These are phyloP conservation scores for Zelopaecilomyces penicillatus DNA, from an alignment of 2,329 filamentous ascomycete species.

Conservation along the genomic window DNA sequence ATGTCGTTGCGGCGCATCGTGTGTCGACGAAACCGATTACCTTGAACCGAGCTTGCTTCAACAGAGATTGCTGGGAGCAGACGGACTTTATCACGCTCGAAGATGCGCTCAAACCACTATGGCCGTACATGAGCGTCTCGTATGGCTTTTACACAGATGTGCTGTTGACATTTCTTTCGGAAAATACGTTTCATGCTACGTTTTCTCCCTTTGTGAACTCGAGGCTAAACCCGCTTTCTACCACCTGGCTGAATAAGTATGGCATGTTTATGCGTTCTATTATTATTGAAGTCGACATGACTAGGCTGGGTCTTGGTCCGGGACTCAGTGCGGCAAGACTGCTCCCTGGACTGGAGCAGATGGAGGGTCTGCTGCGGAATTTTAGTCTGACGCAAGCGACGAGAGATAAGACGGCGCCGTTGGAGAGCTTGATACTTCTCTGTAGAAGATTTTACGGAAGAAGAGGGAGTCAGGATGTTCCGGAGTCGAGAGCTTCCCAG, in stretches of 20 bases:
- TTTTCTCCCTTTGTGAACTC: slow-evolving; percentile 28
- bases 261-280: slow-evolving; percentile 27
- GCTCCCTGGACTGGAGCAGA: slow-evolving; percentile 14
- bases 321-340: slow-evolving; percentile 16
- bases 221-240: slow-evolving; percentile 25
- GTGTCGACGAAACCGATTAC: slow-evolving; percentile 16
- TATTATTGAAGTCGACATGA: slow-evolving; percentile 33
- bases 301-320: slow-evolving; percentile 26
- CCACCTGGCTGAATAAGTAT: slow-evolving; percentile 26
- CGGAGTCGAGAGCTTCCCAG: not conserved
- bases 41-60: slow-evolving; percentile 20
- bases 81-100: slow-evolving; percentile 24
- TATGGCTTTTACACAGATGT: slow-evolving; percentile 29
- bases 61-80: slow-evolving; percentile 25
- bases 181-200: slow-evolving; percentile 28
- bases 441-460: slow-evolving; percentile 27
- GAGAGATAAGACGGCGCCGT: slow-evolving; percentile 13
- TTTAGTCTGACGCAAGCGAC: slow-evolving; percentile 21
- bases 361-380: slow-evolving; percentile 18
- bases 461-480: slow-evolving; percentile 3
- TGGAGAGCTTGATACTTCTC: slow-evolving; percentile 24
- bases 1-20: slow-evolving; percentile 13
- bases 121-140: slow-evolving; percentile 21
- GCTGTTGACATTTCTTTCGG: slow-evolving; percentile 26
- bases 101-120: slow-evolving; percentile 16